Conservation (phyloP, 495 filamentous ascomycete species). For the Neurospora sublineolata region DNA sequence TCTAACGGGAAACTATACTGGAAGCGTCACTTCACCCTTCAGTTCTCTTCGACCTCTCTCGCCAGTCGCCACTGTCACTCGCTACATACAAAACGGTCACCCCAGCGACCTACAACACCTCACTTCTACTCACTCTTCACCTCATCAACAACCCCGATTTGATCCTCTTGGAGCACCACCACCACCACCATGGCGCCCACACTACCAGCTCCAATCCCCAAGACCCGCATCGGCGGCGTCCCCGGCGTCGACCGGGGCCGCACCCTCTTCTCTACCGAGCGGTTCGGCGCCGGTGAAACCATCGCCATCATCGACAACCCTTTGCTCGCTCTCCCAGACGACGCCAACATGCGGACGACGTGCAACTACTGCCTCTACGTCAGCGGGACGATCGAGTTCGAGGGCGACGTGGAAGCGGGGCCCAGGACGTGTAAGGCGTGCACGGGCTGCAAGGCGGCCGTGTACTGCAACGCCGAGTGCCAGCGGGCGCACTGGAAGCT, state of each 20-base stretch:
- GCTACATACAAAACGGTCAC: background rate
- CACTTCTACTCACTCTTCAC: background rate
- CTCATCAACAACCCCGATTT: background rate
- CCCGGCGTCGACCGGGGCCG: slow-evolving; percentile 18
- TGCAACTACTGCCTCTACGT: slow-evolving; percentile 32
- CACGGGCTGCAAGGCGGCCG: slow-evolving; percentile 33
- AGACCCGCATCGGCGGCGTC: background rate
- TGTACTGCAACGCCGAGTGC: slow-evolving; percentile 44
- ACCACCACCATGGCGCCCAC: slow-evolving; percentile 8
- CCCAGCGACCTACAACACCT: background rate
- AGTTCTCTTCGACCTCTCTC: background rate
- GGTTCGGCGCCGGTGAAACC: slow-evolving; percentile 26
- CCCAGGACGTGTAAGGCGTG: slow-evolving; percentile 31
- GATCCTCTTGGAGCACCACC: too few relatives aligned
- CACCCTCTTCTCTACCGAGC: slow-evolving; percentile 21
- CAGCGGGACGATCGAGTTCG: background rate
- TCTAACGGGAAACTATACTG: background rate
- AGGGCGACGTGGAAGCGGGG: slow-evolving; percentile 3
- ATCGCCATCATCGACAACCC: slow-evolving; percentile 31
- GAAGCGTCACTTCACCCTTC: background rate
- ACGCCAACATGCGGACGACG: slow-evolving; percentile 19
- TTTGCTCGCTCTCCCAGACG: slow-evolving; percentile 33
- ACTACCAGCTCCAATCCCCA: slow-evolving; percentile 3
- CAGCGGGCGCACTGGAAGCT: slow-evolving; percentile 45
- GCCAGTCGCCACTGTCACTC: background rate